Conservation (phyloP, 176 grass and related monocot species). For the Ensete glaucum region DNA sequence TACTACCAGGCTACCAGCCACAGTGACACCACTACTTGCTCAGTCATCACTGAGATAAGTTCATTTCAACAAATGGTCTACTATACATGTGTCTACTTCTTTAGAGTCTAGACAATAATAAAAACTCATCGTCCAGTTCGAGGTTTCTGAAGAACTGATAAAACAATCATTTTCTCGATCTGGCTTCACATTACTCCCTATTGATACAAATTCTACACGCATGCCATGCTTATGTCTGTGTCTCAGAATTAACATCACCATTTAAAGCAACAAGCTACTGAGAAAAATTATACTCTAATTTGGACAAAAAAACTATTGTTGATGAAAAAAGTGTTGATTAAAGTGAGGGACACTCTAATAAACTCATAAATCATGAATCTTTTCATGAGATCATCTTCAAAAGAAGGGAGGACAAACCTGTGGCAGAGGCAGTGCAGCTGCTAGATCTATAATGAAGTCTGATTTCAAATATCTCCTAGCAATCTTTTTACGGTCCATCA, state of each 20-base stretch:
- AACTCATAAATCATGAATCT: neutral
- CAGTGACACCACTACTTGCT: neutral
- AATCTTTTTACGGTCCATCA: slow-evolving; percentile 73
- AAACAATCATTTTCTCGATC: neutral
- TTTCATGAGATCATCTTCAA: neutral
- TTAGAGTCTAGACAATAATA: neutral
- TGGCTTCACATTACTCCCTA: neutral
- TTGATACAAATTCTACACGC: neutral
- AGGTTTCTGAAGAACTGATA: too few relatives aligned
- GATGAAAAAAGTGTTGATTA: too few relatives aligned
- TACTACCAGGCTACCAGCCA: neutral
- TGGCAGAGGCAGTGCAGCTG: slow-evolving; percentile 81
- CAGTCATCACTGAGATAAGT: neutral
- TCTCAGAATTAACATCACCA: neutral
- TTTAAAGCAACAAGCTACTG: too few relatives aligned
- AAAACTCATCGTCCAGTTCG: neutral
- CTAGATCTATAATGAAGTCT: slow-evolving; percentile 62
- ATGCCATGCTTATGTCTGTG: neutral
- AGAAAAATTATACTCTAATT: too few relatives aligned
- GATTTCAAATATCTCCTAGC: slow-evolving; percentile 74
- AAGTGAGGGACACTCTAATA: neutral
- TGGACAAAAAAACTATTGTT: too few relatives aligned
- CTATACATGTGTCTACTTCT: neutral
- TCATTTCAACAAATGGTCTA: neutral
- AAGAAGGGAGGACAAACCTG: slow-evolving; percentile 39